Conservation (phyloP, 441 rosid genomes). For the Bocquillonia castaneifolia region DNA sequence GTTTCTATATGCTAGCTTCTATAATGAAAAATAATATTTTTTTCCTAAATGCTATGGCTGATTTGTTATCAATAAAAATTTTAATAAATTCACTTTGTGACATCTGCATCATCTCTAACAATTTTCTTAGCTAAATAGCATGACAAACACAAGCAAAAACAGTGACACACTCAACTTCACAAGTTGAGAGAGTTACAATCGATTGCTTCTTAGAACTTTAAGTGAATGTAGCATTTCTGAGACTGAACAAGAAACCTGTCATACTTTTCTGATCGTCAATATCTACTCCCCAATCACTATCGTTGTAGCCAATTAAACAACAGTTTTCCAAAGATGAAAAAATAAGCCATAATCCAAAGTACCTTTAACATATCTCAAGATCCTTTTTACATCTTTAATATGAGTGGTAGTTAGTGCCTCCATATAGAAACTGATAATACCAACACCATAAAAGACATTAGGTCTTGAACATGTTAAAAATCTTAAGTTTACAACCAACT, state of each 20-base stretch:
- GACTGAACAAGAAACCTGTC: neutral
- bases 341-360: neutral
- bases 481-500: too few relatives aligned
- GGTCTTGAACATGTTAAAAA: neutral
- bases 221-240: neutral
- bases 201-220: neutral
- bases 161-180: neutral
- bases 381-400: too few relatives aligned
- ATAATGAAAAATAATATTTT: neutral
- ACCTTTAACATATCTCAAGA: neutral
- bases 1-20: neutral
- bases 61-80: neutral
- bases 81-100: neutral
- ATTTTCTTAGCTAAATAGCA: neutral
- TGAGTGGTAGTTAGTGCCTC: neutral
- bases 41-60: neutral
- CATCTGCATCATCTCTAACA: too few relatives aligned
- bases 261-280: neutral
- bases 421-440: neutral
- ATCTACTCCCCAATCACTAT: neutral
- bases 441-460: too few relatives aligned
- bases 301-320: neutral
- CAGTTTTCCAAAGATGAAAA: too few relatives aligned
- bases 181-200: neutral
- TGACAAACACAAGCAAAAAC: neutral